Conservation (phyloP, 1,284 basidiomycete species). For the Paramarasmius palmivorus region DNA sequence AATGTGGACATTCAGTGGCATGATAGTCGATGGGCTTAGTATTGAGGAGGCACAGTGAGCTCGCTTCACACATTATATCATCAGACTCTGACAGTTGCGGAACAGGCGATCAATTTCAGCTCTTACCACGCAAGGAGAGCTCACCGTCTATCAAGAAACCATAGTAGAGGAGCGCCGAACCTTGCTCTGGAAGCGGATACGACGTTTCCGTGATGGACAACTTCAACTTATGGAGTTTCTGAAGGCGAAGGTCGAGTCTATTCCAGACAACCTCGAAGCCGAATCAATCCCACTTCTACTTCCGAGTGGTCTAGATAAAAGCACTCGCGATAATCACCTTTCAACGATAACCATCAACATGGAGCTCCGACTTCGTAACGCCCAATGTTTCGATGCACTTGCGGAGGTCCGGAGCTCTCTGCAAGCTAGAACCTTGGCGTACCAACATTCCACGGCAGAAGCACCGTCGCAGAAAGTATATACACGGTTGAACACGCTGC, state of each 20-base stretch:
- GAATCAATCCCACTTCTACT: too few species aligned
- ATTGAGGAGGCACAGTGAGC: conserved; percentile 18
- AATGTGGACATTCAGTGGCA: too few species aligned
- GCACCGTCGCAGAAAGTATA: conserved; percentile 7
- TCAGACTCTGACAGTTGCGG: too few species aligned
- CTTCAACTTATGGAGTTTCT: not conserved
- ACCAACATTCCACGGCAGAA: conserved; percentile 1
- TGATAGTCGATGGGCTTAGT: not conserved
- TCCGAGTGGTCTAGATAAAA: not conserved
- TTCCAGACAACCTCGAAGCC: not conserved
- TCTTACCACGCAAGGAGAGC: not conserved
- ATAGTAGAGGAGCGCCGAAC: conserved; percentile 8
- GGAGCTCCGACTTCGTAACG: not conserved
- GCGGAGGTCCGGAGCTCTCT: not conserved
- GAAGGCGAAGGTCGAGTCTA: too few species aligned
- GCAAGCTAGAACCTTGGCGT: not conserved
- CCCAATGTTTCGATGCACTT: not conserved
- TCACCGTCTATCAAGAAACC: conserved; percentile 4
- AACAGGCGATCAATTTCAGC: not conserved
- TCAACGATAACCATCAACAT: not conserved
- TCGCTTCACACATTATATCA: conserved; percentile 2
- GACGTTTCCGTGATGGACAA: conserved; percentile 7
- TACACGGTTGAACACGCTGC: not conserved
- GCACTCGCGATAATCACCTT: not conserved
- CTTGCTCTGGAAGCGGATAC: conserved; percentile 8